Base-by-base conservation (phyloP, 192 early-diverging fungal species). In the Gamsiella multidivaricata region DNA sequence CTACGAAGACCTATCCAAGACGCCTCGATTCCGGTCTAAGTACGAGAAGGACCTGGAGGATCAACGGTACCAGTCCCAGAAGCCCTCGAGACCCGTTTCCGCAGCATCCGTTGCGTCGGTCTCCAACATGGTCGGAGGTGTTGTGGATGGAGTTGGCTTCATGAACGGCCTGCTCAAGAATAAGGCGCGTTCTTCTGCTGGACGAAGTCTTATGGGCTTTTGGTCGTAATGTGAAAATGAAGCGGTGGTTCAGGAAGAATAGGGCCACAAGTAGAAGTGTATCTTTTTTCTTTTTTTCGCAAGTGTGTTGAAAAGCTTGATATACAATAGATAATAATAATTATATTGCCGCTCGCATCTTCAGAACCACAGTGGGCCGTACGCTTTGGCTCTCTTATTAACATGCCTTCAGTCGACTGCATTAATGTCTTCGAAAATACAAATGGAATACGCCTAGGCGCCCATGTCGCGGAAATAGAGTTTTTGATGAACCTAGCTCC, bases 121-220 rank as follows among this genome's bases (percentile, higher is more conserved):
- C 29, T 75, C 81, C 3, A 78, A 64, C 23, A 70, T 83, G 66
- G 76, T 83, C 23, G 81, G 81, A 34, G 81, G 81, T 4, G 81
- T 83, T 3, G 76, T 83, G 47, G 81, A 83, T 64, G 81, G 81
- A 3, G 81, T 82, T 11, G 81, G 75, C 39, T 79, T 71, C 37
- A 80, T 83, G 76, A 83, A 70, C 66, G 76, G 76, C 0, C 56
- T 82, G 29, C 54, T 81, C n/a, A 83, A 75, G 50, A 74, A 41
- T 31, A 83, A 79, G 53, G 62, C 76, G 8, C 47, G 76, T n/a
- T 62, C 65, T 5, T 80, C 81, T 22, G 67, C 65, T 23, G 66
- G 75, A 1, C 50, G 70, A 5, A 74, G 55, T 20, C 25, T 74
- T 39, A 75, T 78, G 74, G 74, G 74, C 3, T 69, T 78, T 26